Conservation (phyloP, 257 asterid species). For the Nicotiana tomentosiformis region DNA sequence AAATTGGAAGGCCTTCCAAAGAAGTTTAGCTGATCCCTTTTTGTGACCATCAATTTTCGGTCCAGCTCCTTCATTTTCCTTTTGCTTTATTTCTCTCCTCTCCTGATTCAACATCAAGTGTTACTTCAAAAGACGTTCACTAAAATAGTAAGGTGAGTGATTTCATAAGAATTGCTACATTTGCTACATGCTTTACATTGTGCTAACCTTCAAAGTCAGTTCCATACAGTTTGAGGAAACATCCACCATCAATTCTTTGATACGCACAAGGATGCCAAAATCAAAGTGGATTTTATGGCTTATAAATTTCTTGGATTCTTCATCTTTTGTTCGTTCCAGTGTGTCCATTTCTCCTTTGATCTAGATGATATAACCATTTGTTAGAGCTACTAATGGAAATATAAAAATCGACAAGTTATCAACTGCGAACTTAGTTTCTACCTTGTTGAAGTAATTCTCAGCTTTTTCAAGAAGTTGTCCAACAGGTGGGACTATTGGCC, state of each 20-base stretch:
- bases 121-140: neutral
- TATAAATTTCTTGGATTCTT: conserved; percentile 60
- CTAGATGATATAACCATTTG: conserved; percentile 25
- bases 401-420: neutral
- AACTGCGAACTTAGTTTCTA: conserved; percentile 6
- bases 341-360: conserved; percentile 76
- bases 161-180: neutral
- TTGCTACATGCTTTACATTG: neutral
- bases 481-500: conserved; percentile 51
- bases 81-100: conserved; percentile 34
- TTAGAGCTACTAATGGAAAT: conserved; percentile 3
- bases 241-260: conserved; percentile 79
- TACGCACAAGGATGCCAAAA: conserved; percentile 60
- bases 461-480: conserved; percentile 58
- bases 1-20: conserved; percentile 89
- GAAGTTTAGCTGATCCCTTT: conserved; percentile 47
- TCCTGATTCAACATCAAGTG: conserved; percentile 36
- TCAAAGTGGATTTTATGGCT: conserved; percentile 75
- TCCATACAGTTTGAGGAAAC: conserved; percentile 87
- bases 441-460: conserved; percentile 74
- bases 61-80: conserved; percentile 20
- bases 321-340: conserved; percentile 74
- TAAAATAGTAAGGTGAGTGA: neutral
- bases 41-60: conserved; percentile 29
- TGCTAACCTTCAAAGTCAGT: conserved; percentile 70